Evolutionary conservation across 805 yeast genomes (phyloP).

Genomic region (Candida corydali): DNA sequence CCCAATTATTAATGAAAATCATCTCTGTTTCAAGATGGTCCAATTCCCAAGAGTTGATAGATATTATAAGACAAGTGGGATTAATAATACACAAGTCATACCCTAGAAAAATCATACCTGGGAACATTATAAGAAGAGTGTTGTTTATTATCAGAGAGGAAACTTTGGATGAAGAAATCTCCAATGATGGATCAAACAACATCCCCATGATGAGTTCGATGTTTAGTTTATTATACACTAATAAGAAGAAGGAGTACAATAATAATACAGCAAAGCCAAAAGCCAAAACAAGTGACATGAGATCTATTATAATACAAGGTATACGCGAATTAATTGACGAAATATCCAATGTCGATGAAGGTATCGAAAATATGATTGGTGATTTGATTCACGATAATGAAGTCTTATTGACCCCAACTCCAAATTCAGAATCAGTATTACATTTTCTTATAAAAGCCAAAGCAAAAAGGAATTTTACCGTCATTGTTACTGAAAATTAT

Average conservation of each 20-base stretch:
- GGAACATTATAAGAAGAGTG: constrained; percentile 87
- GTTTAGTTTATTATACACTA: constrained; percentile 76
- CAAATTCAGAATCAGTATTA: constrained; percentile 83
- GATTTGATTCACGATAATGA: constrained; percentile 94
- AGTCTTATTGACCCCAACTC: constrained; percentile 86
- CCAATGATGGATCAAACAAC: constrained; percentile 36
- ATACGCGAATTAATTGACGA: constrained; percentile 91
- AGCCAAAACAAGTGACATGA: constrained; percentile 56
- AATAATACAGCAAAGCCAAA: constrained; percentile 27
- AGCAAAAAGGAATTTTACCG: constrained; percentile 86
- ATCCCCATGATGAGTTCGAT: constrained; percentile 71
- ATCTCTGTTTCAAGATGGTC: constrained; percentile 89
- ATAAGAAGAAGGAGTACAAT: constrained; percentile 19
- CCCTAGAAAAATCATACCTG: constrained; percentile 84
- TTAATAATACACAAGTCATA: constrained; percentile 67
- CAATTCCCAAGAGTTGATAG: constrained; percentile 61
- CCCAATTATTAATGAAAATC: constrained; percentile 82
- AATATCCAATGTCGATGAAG: constrained; percentile 82
- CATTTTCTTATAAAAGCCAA: constrained; percentile 85
- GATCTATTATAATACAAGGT: constrained; percentile 86
- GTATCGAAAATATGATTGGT: constrained; percentile 83
- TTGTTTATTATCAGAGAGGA: constrained; percentile 86
- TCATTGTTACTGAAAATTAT: constrained; percentile 83
- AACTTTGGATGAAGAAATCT: constrained; percentile 76
- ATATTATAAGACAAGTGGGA: constrained; percentile 72